Evolutionary conservation across 192 early-diverging fungal genomes (phyloP).

Genomic region (Podila verticillata): DNA sequence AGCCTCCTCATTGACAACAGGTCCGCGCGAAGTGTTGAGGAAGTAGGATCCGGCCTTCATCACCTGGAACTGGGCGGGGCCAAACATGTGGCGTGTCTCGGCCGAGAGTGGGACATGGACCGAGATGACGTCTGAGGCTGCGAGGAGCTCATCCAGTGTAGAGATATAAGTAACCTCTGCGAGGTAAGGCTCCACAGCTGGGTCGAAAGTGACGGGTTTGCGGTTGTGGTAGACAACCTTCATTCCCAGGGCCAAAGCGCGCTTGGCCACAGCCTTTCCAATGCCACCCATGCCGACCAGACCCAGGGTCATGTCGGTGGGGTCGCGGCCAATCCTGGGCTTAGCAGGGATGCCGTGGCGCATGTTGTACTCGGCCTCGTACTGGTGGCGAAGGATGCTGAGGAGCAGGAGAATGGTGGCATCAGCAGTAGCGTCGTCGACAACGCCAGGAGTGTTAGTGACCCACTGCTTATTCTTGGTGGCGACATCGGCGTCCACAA

Average conservation of each 20-base stretch:
- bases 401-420: slow-evolving; percentile 40
- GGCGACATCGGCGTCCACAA: slow-evolving; percentile 39
- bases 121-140: slow-evolving; percentile 28
- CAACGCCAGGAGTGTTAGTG: slow-evolving; percentile 46
- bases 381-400: slow-evolving; percentile 31
- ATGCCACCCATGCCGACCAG: slow-evolving; percentile 70
- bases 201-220: slow-evolving; percentile 14
- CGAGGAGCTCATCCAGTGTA: slow-evolving; percentile 30
- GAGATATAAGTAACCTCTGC: slow-evolving; percentile 34
- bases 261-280: slow-evolving; percentile 59
- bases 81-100: slow-evolving; percentile 51
- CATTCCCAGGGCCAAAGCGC: slow-evolving; percentile 57
- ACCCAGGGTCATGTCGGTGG: slow-evolving; percentile 59
- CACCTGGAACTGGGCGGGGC: slow-evolving; percentile 23
- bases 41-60: slow-evolving; percentile 53
- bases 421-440: slow-evolving; percentile 41
- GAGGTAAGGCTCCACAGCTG: slow-evolving; percentile 23
- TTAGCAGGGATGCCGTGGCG: slow-evolving; percentile 22
- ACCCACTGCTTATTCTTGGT: slow-evolving; percentile 36
- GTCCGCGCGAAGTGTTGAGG: slow-evolving; percentile 57
- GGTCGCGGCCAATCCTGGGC: slow-evolving; percentile 34
- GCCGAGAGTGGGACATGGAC: slow-evolving; percentile 50
- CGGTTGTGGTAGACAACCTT: slow-evolving; percentile 52
- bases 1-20: slow-evolving; percentile 53
- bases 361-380: slow-evolving; percentile 32